These are phyloP conservation scores for Dimargaris verticillata DNA, from an alignment of 192 early-diverging fungal genomes.

Conservation along the genomic window DNA sequence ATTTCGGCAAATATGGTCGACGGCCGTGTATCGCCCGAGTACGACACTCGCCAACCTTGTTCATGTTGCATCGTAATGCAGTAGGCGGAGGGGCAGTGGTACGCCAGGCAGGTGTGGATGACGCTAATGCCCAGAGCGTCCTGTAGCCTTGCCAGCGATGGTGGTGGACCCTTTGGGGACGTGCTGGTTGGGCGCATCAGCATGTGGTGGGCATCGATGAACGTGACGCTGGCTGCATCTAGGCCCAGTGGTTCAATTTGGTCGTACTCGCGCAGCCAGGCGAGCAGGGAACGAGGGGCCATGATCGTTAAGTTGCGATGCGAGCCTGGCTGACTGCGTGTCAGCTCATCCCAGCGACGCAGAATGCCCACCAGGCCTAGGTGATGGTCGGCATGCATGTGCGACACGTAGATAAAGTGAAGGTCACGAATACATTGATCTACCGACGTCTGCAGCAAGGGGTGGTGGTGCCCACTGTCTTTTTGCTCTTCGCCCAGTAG, in stretches of 20 bases:
- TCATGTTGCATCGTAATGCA: constrained; percentile 52
- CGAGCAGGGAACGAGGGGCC: constrained; percentile 26
- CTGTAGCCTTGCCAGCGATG: constrained; percentile 9
- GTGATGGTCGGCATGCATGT: constrained; percentile 97
- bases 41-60: constrained; percentile 63
- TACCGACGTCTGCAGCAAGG: constrained; percentile 19
- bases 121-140: constrained; percentile 31
- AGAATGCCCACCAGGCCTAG: constrained; percentile 66
- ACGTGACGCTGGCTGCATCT: constrained; percentile 18
- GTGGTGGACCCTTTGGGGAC: too few species aligned
- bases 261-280: constrained; percentile 26
- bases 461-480: constrained; percentile 21
- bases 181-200: background rate
- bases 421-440: constrained; percentile 38
- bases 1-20: constrained; percentile 47
- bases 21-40: constrained; percentile 91
- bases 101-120: constrained; percentile 51
- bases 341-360: constrained; percentile 46
- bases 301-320: constrained; percentile 25
- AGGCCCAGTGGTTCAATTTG: constrained; percentile 27
- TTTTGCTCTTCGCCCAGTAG: constrained; percentile 31
- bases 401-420: constrained; percentile 72
- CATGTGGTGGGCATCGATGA: constrained; percentile 24
- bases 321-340: constrained; percentile 6
- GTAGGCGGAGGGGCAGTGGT: constrained; percentile 72